Evolutionary conservation across 306 rosid species (phyloP).

Genomic region (Erythrophleum fordii): DNA sequence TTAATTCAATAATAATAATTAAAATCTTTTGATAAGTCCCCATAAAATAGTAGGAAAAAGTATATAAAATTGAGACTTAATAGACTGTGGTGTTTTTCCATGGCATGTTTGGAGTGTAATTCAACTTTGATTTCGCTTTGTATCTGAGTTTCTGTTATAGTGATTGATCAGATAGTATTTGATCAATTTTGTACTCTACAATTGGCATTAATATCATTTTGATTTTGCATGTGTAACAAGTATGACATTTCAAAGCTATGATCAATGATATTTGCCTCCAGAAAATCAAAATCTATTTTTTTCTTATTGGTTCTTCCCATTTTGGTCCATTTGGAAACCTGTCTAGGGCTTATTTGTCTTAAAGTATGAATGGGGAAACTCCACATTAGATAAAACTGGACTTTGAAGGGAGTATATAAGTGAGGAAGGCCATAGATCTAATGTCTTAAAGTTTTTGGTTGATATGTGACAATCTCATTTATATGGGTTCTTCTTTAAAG

Average conservation of each 20-base stretch:
- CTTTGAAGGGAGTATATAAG: no score
- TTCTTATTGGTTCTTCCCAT: not conserved
- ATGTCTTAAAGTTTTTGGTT: no score
- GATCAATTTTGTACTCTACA: not conserved
- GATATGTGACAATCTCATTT: no score
- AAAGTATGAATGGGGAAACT: no score
- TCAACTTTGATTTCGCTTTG: constrained; percentile 13
- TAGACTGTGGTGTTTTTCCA: not conserved
- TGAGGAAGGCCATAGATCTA: no score
- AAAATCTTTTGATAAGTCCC: no score
- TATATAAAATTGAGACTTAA: no score
- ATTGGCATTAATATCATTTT: not conserved
- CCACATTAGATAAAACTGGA: no score
- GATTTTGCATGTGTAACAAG: not conserved
- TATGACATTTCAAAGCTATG: not conserved
- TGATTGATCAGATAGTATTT: not conserved
- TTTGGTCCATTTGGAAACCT: not conserved
- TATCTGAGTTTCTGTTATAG: not conserved
- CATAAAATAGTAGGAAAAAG: no score
- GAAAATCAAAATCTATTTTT: not conserved
- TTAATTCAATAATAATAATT: no score
- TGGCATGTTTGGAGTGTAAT: not conserved
- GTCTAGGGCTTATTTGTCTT: no score
- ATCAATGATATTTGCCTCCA: not conserved
- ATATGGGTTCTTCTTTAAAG: no score